Evolutionary conservation across 2,329 filamentous ascomycete species (phyloP).

Genomic region (Pseudogymnoascus sp.): DNA sequence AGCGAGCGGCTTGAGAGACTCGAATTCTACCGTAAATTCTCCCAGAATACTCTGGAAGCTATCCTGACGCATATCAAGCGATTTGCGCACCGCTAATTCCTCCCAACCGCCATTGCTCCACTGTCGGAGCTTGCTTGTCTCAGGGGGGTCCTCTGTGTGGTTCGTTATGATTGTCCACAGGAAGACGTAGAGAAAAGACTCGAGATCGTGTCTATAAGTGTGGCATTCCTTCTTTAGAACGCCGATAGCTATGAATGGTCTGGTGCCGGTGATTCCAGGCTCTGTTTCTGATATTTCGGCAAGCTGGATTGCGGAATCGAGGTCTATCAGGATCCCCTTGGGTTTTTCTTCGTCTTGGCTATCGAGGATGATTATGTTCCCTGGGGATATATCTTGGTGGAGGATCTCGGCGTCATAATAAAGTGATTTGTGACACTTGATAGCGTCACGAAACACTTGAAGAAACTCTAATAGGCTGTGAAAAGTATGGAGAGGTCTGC

Average conservation of each 20-base stretch:
- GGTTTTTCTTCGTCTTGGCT: conserved; percentile 15
- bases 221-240: conserved; percentile 18
- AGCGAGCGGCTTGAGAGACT: conserved; percentile 18
- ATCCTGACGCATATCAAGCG: conserved; percentile 16
- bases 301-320: conserved; percentile 21
- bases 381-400: background rate
- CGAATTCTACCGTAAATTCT: conserved; percentile 19
- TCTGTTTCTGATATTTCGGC: conserved; percentile 1
- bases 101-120: conserved; percentile 19
- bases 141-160: conserved; percentile 14
- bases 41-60: conserved; percentile 17
- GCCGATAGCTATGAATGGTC: conserved; percentile 24
- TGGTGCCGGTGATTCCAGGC: conserved; percentile 16
- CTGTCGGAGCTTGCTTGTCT: conserved; percentile 17
- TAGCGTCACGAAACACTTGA: background rate
- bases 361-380: conserved; percentile 16
- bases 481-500: background rate
- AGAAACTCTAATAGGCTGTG: background rate
- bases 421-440: background rate
- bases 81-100: conserved; percentile 19
- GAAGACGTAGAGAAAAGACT: conserved; percentile 24
- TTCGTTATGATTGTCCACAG: conserved; percentile 23
- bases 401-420: background rate
- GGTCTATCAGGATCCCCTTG: conserved; percentile 22
- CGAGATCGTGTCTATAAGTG: conserved; percentile 24